Conservation (phyloP, 2,329 filamentous ascomycete species). For the Clonostachys rosea region DNA sequence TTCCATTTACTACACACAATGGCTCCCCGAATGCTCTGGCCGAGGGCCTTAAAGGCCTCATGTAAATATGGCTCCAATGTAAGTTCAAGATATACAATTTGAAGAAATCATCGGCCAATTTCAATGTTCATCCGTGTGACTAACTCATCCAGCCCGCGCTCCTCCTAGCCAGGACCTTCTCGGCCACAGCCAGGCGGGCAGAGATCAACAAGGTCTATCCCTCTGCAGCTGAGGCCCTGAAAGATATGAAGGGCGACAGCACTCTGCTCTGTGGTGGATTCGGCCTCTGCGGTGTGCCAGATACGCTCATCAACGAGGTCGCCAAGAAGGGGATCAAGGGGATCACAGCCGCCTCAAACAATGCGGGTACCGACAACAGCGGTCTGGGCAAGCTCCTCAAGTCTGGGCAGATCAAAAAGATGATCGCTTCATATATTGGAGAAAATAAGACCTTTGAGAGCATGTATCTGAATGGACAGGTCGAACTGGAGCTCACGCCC, state of each 20-base stretch:
- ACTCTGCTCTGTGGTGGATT: conserved; percentile 75
- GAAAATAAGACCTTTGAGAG: conserved; percentile 73
- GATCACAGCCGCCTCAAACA: conserved; percentile 76
- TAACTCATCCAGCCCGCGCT: too few species aligned
- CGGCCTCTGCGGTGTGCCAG: conserved; percentile 74
- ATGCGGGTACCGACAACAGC: conserved; percentile 66
- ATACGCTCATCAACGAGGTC: conserved; percentile 27
- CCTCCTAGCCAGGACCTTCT: too few species aligned
- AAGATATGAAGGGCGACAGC: conserved; percentile 65
- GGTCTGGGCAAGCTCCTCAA: conserved; percentile 66
- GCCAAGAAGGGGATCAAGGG: conserved; percentile 67
- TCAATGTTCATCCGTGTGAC: too few species aligned
- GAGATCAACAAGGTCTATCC: conserved; percentile 33
- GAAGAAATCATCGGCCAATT: too few species aligned
- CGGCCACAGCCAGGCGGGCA: too few species aligned
- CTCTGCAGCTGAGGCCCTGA: conserved; percentile 63
- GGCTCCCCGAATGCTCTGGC: too few species aligned
- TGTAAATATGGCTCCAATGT: too few species aligned
- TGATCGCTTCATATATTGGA: conserved; percentile 73
- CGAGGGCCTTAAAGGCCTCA: too few species aligned
- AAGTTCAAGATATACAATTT: too few species aligned
- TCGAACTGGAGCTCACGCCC: conserved; percentile 71
- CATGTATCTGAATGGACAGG: conserved; percentile 69
- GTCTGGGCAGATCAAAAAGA: conserved; percentile 65
- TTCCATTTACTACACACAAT: too few species aligned